These are phyloP conservation scores for Penicillium cinerascens DNA, from an alignment of 495 filamentous ascomycete species.

Conservation along the genomic window DNA sequence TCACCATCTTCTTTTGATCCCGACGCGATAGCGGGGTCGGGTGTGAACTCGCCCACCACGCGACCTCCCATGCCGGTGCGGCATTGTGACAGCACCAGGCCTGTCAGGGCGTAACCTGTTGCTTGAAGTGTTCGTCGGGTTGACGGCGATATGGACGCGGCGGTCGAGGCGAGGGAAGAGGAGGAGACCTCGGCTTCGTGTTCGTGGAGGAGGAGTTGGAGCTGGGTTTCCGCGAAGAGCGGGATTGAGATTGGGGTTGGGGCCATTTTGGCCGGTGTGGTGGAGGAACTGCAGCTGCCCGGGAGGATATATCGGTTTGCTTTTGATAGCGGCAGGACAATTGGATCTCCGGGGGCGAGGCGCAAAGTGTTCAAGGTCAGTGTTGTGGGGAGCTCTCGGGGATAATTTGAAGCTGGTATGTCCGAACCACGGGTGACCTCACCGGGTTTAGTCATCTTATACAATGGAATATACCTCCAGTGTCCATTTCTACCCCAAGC, in stretches of 20 bases:
- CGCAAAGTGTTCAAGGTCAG: neutral
- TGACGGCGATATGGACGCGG: constrained; percentile 63
- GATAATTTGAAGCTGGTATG: constrained; percentile 9
- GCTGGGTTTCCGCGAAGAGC: constrained; percentile 74
- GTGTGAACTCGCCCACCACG: constrained; percentile 74
- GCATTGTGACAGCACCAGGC: constrained; percentile 69
- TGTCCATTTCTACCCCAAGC: too few relatives aligned
- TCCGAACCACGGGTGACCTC: constrained; percentile 5
- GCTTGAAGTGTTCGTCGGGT: constrained; percentile 74
- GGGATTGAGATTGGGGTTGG: constrained; percentile 56
- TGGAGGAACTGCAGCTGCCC: neutral
- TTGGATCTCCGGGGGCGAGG: neutral
- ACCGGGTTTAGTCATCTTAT: constrained; percentile 22
- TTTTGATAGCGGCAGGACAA: neutral
- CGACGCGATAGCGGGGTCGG: constrained; percentile 63
- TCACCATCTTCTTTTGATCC: constrained; percentile 28
- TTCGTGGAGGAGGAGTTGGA: constrained; percentile 72
- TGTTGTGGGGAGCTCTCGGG: constrained; percentile 6
- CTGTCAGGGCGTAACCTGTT: constrained; percentile 82
- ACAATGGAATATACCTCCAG: neutral
- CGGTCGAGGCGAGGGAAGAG: constrained; percentile 58
- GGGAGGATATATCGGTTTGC: neutral
- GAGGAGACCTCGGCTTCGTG: constrained; percentile 62
- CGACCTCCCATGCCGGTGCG: constrained; percentile 91
- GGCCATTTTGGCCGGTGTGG: constrained; percentile 13